phyloP scores from a whole-genome alignment of 192 early-diverging fungal genomes.

The Dissophora globulifera region DNA sequence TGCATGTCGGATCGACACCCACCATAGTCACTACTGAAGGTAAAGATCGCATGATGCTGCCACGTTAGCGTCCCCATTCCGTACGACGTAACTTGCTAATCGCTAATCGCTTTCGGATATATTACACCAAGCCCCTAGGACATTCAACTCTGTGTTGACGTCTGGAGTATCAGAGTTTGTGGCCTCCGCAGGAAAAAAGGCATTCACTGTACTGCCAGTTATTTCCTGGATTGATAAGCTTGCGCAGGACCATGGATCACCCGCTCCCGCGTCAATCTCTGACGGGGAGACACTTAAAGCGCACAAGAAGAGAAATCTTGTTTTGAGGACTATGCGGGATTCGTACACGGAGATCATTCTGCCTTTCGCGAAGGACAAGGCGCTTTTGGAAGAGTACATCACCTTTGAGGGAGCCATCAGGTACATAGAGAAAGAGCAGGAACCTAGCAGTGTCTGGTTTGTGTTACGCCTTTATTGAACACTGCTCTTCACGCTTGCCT shows the following conservation, averaged over 20 bases:
- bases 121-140: no score
- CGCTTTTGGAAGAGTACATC: slow-evolving; percentile 83
- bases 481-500: background rate
- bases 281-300: background rate
- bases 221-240: slow-evolving; percentile 52
- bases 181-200: slow-evolving; percentile 12
- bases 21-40: slow-evolving; percentile 24
- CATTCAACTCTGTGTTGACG: no score
- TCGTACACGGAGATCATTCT: slow-evolving; percentile 83
- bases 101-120: no score
- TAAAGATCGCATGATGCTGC: background rate
- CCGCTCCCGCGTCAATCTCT: slow-evolving; percentile 6
- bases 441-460: no score
- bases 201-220: slow-evolving; percentile 33
- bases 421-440: slow-evolving; percentile 22
- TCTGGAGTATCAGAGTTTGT: background rate
- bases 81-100: no score
- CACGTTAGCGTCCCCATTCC: background rate
- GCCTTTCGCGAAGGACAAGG: slow-evolving; percentile 79
- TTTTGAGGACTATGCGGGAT: slow-evolving; percentile 71
- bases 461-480: background rate
- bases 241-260: slow-evolving; percentile 36
- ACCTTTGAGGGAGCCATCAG: slow-evolving; percentile 78
- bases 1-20: background rate
- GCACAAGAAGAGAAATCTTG: slow-evolving; percentile 44